A percentile compares a stretch with the other conserved stretches of the same genome.
Conservation (phyloP, 164 flowering plant genomes). For the Sedum album region DNA sequence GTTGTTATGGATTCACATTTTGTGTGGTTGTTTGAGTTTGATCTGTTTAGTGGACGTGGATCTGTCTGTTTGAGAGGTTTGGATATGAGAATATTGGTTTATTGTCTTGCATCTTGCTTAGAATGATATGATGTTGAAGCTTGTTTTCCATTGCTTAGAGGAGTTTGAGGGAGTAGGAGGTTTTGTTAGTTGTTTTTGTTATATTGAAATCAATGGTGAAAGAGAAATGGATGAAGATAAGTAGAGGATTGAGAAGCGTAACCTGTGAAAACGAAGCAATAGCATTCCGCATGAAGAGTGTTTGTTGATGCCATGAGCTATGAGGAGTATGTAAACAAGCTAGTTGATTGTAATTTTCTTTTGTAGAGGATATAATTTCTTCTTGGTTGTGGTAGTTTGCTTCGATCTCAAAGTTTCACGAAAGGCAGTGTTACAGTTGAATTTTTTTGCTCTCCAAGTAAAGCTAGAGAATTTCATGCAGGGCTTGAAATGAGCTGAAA, state of each 20-base stretch:
- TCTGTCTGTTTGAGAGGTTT: neutral
- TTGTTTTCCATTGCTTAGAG: neutral
- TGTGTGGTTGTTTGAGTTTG: neutral
- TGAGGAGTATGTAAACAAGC: neutral
- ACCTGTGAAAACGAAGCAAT: neutral
- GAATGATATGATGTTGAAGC: neutral
- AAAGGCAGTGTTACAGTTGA: neutral
- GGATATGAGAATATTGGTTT: neutral
- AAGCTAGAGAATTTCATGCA: neutral
- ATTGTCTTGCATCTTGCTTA: neutral
- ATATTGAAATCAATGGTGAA: neutral
- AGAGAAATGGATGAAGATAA: neutral
- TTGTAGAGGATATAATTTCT: neutral
- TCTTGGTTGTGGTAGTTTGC: neutral
- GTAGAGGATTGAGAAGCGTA: neutral
- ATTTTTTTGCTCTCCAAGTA: neutral
- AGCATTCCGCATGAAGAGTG: neutral
- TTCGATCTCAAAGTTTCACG: neutral
- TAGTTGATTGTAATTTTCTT: neutral
- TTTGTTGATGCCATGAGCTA: neutral
- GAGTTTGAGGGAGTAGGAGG: neutral
- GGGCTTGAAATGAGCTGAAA: neutral
- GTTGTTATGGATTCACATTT: neutral
- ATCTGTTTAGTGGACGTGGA: neutral
- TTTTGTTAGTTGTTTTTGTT: neutral